Conservation (phyloP, 495 filamentous ascomycete species). For the Tricharina praecox region DNA sequence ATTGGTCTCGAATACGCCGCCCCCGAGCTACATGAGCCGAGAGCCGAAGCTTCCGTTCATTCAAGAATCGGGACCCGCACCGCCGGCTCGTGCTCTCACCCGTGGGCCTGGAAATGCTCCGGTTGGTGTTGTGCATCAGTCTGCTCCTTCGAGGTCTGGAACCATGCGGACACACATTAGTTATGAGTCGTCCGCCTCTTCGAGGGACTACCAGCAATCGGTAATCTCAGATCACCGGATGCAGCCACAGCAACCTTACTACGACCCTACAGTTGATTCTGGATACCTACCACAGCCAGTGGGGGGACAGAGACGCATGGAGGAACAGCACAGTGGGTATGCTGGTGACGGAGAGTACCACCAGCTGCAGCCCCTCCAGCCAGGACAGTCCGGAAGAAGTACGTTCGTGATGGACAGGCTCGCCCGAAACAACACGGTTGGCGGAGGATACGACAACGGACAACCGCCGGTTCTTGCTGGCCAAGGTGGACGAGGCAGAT, state of each 20-base stretch:
- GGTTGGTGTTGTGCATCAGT: background rate
- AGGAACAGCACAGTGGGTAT: constrained; percentile 29
- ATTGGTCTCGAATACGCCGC: background rate
- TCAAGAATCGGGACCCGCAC: no score
- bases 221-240: no score
- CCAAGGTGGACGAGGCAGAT: background rate
- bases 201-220: background rate
- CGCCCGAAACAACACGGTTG: background rate
- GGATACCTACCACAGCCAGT: no score
- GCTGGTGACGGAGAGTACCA: constrained; percentile 25
- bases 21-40: background rate
- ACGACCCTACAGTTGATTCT: no score
- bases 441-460: background rate
- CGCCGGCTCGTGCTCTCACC: no score
- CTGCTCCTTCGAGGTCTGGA: background rate
- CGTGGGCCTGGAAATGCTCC: no score
- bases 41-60: no score
- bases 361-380: constrained; percentile 30
- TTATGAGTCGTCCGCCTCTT: background rate
- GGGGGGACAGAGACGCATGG: constrained; percentile 43
- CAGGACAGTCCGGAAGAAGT: constrained; percentile 25
- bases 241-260: background rate
- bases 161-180: background rate
- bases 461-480: background rate
- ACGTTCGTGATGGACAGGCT: background rate